Conservation (phyloP, 441 rosid species). For the Populus hybrid region DNA sequence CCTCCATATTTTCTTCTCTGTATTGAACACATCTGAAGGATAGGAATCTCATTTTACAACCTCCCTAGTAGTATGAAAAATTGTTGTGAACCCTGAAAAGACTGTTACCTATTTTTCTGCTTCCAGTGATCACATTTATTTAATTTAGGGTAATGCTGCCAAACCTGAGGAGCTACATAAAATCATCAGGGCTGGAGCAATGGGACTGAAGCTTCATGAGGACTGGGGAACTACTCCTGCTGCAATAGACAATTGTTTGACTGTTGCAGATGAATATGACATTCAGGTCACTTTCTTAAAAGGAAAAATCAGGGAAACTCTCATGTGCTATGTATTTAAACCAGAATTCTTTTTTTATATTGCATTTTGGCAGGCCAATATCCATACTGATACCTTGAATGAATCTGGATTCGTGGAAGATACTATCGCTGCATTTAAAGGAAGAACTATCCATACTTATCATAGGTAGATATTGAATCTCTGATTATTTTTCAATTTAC, state of each 20-base stretch:
- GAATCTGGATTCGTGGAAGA: conserved; percentile 97
- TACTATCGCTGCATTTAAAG: conserved; percentile 77
- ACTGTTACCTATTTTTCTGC: background rate
- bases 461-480: conserved; percentile 60
- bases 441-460: conserved; percentile 89
- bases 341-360: conserved; percentile 1
- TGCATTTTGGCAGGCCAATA: conserved; percentile 63
- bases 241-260: conserved; percentile 84
- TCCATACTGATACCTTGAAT: conserved; percentile 93
- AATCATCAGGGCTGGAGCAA: conserved; percentile 88
- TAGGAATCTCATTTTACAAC: background rate
- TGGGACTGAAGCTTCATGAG: conserved; percentile 97
- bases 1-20: conserved; percentile 6
- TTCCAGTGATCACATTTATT: conserved; percentile 4
- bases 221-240: conserved; percentile 99
- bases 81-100: background rate
- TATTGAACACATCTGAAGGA: background rate
- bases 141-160: conserved; percentile 66
- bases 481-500: background rate
- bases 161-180: conserved; percentile 71
- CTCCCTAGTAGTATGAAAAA: conserved; percentile 2
- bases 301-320: background rate
- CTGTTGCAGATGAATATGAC: conserved; percentile 73
- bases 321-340: background rate
- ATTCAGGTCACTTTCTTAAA: conserved; percentile 48